A percentile compares a stretch with the other conserved stretches of the same genome.
Evolutionary conservation across 2,329 filamentous ascomycete species (phyloP).

Genomic region (Fusarium bulbicola): DNA sequence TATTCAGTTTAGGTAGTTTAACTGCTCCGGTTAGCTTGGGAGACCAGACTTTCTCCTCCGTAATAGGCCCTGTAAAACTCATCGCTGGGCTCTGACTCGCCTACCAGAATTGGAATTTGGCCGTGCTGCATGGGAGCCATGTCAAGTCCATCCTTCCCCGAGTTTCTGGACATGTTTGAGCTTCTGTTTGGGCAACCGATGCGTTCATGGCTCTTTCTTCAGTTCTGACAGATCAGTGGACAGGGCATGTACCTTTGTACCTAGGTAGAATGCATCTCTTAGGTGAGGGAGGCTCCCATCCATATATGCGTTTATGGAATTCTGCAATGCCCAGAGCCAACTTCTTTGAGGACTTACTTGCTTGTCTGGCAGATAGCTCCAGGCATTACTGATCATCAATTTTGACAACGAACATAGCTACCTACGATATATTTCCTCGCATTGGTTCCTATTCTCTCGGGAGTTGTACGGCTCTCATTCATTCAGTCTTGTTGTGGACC

Average conservation of each 20-base stretch:
- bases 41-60: constrained; percentile 5
- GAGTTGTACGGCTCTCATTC: constrained; percentile 3
- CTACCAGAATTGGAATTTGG: constrained; percentile 10
- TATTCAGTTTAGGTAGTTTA: constrained; percentile 1
- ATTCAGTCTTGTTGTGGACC: constrained; percentile 9
- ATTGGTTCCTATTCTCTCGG: background rate
- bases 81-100: constrained; percentile 7
- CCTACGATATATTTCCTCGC: background rate
- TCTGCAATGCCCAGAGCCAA: background rate
- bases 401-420: background rate
- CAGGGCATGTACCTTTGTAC: background rate
- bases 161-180: constrained; percentile 2
- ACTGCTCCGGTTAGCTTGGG: constrained; percentile 3
- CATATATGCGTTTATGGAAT: background rate
- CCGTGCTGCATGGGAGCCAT: background rate
- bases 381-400: background rate
- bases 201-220: background rate
- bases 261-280: background rate
- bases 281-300: background rate
- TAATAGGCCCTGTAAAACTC: constrained; percentile 1
- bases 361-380: background rate
- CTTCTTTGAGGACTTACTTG: background rate
- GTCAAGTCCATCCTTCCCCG: background rate
- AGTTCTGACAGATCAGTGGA: background rate
- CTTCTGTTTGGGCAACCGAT: constrained; percentile 17